Base-by-base conservation (phyloP, 495 filamentous ascomycete species). In the Astrothelium subdiscretum region DNA sequence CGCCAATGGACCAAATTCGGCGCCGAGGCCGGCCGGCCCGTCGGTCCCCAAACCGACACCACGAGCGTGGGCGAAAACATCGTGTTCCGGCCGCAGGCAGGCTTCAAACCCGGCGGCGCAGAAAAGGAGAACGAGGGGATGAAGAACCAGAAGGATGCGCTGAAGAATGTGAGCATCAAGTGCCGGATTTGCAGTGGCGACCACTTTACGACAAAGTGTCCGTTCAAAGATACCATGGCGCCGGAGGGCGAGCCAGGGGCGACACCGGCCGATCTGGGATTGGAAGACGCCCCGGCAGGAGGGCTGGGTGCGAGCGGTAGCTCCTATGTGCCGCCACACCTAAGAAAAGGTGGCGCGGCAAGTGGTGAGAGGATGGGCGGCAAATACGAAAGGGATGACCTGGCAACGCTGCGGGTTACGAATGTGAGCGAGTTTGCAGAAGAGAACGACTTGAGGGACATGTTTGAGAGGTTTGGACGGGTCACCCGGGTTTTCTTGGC, bases 151-250 rank as follows among this genome's bases (percentile, higher is more conserved):
- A 63, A 65, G 42, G 90, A 91, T 67, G 84, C 90, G 81, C 81
- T 97, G 63, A 96, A 92, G 85, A 90, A 96, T 77, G 96, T 96
- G 84, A 96, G 96, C 82, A 95, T 98, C 78, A 97, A 97, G 82
- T 98, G 94, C 77, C 86, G 94, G 79, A 97, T 98, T 72, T 98
- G 94, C 78, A 88, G 85, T 74, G 94, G 95, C 67, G 95, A 97
- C 78, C 94, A 98, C 81, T 98, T 96, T 79, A 98, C 94, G 3
- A 91, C 92, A 31, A 84, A 92, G 70, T 98, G 87, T 87, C 92
- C 87, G 29, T 90, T 88, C 76, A 90, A 89, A 77, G 87, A 89
- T 69, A 90, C 87, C 48, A 87, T 90, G 80, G 86, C 87, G 12
- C 87, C 87, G 1, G 80, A 88, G 62, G 87, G 87, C 58, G 87